Evolutionary conservation across 495 filamentous ascomycete genomes (phyloP), one percentile per base, ranked within the genome.

Genomic region (Sabuloglossum arenarium): DNA sequence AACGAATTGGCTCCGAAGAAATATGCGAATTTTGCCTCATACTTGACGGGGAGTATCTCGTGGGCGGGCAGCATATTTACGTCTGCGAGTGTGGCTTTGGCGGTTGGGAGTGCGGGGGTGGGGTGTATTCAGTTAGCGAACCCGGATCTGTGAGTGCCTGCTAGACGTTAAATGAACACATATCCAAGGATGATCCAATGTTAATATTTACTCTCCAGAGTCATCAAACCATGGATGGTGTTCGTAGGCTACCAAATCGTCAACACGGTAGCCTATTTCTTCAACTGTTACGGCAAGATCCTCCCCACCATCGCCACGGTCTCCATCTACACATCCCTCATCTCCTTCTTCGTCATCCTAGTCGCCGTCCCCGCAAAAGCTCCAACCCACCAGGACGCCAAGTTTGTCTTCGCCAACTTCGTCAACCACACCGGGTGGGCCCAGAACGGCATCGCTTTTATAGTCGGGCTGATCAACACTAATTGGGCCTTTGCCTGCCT

Each of bases 371-470:
- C 76, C 1, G 71, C 75, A 5, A 71, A 70, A 52, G 73, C 78
- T n/a, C 68, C 71, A 0, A 69, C 75, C 1, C 73, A 79, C 58
- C 71, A 77, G 53, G 64, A 67, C 23, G 71, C 75, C 27, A 67
- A 69, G 27, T 82, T 80, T 61, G 79, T 82, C 47, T 82, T 82
- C 59, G 72, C 72, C 4, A 74, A 69, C 54, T 82, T 79, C 61
- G 70, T 75, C 63, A 82, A 83, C 61, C 71, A 74, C 54, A 81
- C 79, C 1, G 79, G 79, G 14, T 83, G 79, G 79, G 59, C 64
- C 16, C 65, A 69, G 11, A 71, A 73, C 53, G 76, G 70, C 12
- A 80, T 82, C 55, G 78, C 76, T n/a, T 81, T 82, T 65, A 79
- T 83, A 51, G 72, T 79, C 31, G 79, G 79, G 12, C 66, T 82